Base-by-base conservation (phyloP, 2,329 filamentous ascomycete genomes). In the Trichoderma atroviride region DNA sequence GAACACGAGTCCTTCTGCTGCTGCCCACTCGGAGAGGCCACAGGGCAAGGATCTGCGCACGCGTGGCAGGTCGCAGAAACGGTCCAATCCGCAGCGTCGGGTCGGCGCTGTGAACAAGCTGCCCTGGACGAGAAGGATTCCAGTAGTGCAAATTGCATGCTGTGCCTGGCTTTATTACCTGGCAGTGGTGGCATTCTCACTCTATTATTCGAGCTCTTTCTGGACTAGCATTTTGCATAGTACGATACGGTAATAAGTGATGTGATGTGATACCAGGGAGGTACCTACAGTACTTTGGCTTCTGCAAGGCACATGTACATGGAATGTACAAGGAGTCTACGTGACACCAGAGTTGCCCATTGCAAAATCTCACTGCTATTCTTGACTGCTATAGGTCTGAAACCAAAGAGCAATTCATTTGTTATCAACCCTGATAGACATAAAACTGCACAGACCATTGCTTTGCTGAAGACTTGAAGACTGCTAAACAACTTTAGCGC, bases 1-100 rank as follows among this genome's bases (percentile, higher is more conserved):
- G 37, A 47, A 19, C 6, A 31, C 9, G 22, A 55, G 33, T 64
- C 61, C 33, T 64, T 4, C 31, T 19, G 31, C 33, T 40, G 3
- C 14, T 5, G 22, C 40, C 58, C 66, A 57, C 58, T 19, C 58
- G 58, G 5, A 56, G 56, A 63, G 29, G 52, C 58, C 57, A 62
- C 50, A 57, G 11, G 50, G 50, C 66, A 69, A 62, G 55, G 55
- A 55, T 60, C 68, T 37, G 55, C 31, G 35, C 52, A 53, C 53
- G 55, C 64, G 55, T 59, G 37, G 55, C 64, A n/a, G 55, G 58
- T 52, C 53, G 22, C 22, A 68, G 58, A 50, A 65, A 24, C 27
- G 69, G 69, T 35, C 59, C 57, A 68, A 68, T 59, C 69, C 69
- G 63, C 52, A 63, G 63, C 63, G 53, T 62, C 58, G 69, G 63